Base-by-base conservation (phyloP, 163 green algal species). In the Coccomyxa subellipsoidea region DNA sequence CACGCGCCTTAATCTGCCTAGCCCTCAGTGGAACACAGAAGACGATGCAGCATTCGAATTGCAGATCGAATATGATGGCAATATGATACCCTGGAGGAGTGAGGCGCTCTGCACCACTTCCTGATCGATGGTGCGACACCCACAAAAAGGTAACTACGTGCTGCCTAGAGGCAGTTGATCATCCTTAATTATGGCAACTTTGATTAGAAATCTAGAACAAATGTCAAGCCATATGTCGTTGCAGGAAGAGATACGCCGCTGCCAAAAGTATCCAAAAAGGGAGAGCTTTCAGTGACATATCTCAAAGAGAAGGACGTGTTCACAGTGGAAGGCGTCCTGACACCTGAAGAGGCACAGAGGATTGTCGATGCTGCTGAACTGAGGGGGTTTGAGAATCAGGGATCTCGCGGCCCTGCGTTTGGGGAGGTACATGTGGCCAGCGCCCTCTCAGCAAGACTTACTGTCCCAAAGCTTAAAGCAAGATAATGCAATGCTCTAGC, bases 321-420 rank as follows among this genome's bases (percentile, higher is more conserved):
- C 70, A 47, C 32, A 36, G 3, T 80, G 1, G 38, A 80, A 31
- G 76, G 76, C 27, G 76, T 80, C 25, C 15, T 80, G 9, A 69
- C 76, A 80, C 36, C 10, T 27, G 38, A 31, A 1, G 76, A 80
- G 76, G 76, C 76, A 69, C 15, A 59, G 76, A 35, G 21, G 8
- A 7, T 59, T 9, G 25, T 80, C 47, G 38, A 29, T 69, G 39
- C 76, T 38, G 76, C 76, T 59, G 76, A 70, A 12, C 9, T 12
- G 29, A 54, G 25, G 40, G 76, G 84, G 84, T 77, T 82, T 79
- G 31, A 82, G 7, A 54, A 82, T n/a, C 47, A 81, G 47, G 47
- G 47, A 15, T 71, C 31, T 8, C 21, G 47, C 18, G 77, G 77
- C 32, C 35, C 77, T 7, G 47, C 77, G 10, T 32, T 38, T 25